These are phyloP conservation scores for Colletotrichum filicis DNA, from an alignment of 2,329 filamentous ascomycete genomes.

Conservation along the genomic window DNA sequence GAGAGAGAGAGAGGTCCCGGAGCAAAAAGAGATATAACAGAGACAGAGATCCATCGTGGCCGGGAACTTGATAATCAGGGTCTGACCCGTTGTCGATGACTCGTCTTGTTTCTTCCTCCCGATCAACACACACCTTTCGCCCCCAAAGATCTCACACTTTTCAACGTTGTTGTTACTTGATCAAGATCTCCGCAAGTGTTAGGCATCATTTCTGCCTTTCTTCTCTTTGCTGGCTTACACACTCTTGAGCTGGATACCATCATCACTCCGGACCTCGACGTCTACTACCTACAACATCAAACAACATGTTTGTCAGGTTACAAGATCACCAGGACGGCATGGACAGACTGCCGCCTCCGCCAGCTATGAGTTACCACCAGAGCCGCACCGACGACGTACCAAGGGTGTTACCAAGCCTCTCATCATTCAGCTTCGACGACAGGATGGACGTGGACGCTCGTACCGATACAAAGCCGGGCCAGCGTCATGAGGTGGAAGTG, in stretches of 20 bases:
- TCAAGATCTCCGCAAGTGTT: conserved; percentile 1
- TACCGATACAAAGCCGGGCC: conserved; percentile 23
- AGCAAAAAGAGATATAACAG: conserved; percentile 35
- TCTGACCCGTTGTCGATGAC: conserved; percentile 37
- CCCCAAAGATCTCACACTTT: not conserved
- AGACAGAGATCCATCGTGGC: conserved; percentile 35
- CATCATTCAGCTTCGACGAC: conserved; percentile 29
- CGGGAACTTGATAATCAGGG: conserved; percentile 32
- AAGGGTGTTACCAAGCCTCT: conserved; percentile 27
- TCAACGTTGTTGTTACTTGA: not conserved
- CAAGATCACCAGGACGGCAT: conserved; percentile 28
- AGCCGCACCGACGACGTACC: conserved; percentile 20
- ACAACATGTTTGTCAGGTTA: conserved; percentile 31
- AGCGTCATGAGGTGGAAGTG: conserved; percentile 29
- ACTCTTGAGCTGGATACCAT: not conserved
- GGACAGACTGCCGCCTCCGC: conserved; percentile 25
- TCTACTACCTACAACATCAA: not conserved
- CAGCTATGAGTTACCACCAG: conserved; percentile 10
- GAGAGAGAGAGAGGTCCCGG: not conserved
- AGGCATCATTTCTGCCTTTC: not conserved
- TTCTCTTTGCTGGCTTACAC: not conserved
- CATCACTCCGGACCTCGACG: not conserved
- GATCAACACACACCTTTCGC: conserved; percentile 19
- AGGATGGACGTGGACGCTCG: conserved; percentile 27
- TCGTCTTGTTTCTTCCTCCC: conserved; percentile 31